phyloP scores from a whole-genome alignment of 768 basidiomycete species.

The Rhizopogon sp. region DNA sequence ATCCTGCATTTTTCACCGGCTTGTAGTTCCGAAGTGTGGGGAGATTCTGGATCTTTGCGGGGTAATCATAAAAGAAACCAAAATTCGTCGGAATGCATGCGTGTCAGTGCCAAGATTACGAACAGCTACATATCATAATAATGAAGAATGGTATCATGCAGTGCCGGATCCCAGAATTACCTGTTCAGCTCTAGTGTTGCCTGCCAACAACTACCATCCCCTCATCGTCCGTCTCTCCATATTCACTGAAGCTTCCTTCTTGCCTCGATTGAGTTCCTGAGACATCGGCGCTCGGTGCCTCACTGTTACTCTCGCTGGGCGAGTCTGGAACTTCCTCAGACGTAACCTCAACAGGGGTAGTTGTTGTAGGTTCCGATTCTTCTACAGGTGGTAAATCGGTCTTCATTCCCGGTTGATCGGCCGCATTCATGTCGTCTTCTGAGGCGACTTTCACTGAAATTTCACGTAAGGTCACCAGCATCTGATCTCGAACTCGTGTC shows the following conservation, averaged over 20 bases:
- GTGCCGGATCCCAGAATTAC: neutral
- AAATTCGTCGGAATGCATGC: conserved; percentile 5
- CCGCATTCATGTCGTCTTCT: conserved; percentile 10
- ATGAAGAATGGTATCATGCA: conserved; percentile 4
- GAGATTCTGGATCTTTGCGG: conserved; percentile 5
- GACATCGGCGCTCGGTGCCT: conserved; percentile 18
- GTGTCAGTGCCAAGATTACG: conserved; percentile 5
- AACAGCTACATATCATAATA: conserved; percentile 13
- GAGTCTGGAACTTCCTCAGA: conserved; percentile 22
- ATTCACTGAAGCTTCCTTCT: conserved; percentile 59
- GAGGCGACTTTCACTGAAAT: conserved; percentile 57
- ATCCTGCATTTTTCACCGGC: too few relatives aligned
- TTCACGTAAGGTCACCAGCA: conserved; percentile 73
- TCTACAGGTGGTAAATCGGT: conserved; percentile 9
- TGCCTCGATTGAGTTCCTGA: conserved; percentile 27
- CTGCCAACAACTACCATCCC: conserved; percentile 76
- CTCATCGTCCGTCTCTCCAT: conserved; percentile 81
- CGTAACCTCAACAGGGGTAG: conserved; percentile 23
- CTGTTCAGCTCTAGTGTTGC: conserved; percentile 29
- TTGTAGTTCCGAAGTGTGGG: neutral
- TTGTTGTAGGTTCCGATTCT: conserved; percentile 1
- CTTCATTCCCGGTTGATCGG: conserved; percentile 18
- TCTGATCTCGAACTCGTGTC: conserved; percentile 63
- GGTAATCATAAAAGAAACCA: conserved; percentile 2
- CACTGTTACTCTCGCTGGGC: conserved; percentile 19